Base-by-base conservation (phyloP, 306 rosid species). In the Castanea mollissima region DNA sequence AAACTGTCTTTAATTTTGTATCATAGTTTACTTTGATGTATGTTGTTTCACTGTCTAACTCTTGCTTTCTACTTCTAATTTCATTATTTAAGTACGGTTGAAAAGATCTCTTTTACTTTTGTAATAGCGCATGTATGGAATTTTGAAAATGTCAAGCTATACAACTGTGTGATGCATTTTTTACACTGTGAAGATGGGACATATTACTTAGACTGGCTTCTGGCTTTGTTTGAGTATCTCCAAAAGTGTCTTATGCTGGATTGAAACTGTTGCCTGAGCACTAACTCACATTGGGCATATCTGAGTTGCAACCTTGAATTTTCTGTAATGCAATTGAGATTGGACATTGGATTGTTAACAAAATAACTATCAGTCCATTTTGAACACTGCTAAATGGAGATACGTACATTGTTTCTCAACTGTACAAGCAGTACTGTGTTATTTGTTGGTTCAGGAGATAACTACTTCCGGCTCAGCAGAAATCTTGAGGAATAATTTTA, bases 311-410 rank as follows among this genome's bases (percentile, higher is more conserved):
- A 20, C 25, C 58, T 71, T 52, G 15, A 16, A 35, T 35, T 12
- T 35, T 64, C 8, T 74, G 3, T 34, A 2, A 16, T 2, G 54
- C 59, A 74, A 9, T 18, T 38, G 25, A 11, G 35, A 2, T 11
- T 60, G 31, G 62, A 31, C 88, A 88, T 34, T 86, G 92, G 93
- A 74, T 76, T 71, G 80, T 92, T 64, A 81, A 91, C 76, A 83
- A 86, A 46, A 73, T 81, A 72, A 89, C 97, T 2, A 86, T 75
- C 92, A 83, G 81, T 64, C 84, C 52, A 76, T 87, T 83, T 75
- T 92, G 85, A 92, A 91, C 85, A 92, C 97, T 60, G 82, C 91
- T 5, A 82, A 73, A 68, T 94, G 97, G 99, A 91, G 82, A 89
- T 81, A 86, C 3, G 46, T 38, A 7, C 82, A 69, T 92, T 79